A percentile compares a stretch with the other conserved stretches of the same genome.
phyloP scores from a whole-genome alignment of 2,329 filamentous ascomycete species.

The Apiospora malaysiana region DNA sequence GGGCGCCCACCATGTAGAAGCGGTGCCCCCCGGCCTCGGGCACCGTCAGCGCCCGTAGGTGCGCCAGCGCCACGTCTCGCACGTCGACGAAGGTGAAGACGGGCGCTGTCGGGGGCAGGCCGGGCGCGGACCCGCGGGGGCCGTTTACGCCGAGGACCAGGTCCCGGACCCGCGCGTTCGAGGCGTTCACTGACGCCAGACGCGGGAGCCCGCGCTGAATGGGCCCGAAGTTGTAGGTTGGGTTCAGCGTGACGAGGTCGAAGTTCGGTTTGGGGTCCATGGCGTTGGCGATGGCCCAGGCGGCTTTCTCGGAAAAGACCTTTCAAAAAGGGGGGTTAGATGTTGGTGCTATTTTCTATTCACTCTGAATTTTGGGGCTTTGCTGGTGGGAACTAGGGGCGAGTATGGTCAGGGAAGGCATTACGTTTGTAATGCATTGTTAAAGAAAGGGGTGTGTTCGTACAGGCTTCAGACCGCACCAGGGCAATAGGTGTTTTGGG shows the following conservation, averaged over 20 bases:
- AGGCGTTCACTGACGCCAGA: slow-evolving; percentile 72
- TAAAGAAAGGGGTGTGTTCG: neutral
- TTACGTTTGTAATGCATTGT: too few species aligned
- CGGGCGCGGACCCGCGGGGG: slow-evolving; percentile 48
- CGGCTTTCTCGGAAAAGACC: slow-evolving; percentile 70
- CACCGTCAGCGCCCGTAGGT: slow-evolving; percentile 64
- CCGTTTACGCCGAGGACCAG: slow-evolving; percentile 59
- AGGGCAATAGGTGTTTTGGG: slow-evolving; percentile 62
- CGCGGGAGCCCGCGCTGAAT: slow-evolving; percentile 67
- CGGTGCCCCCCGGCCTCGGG: slow-evolving; percentile 64
- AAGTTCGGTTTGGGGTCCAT: slow-evolving; percentile 60
- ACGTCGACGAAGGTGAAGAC: slow-evolving; percentile 67
- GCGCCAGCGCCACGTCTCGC: slow-evolving; percentile 65
- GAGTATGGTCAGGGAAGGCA: neutral
- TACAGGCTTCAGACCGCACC: slow-evolving; percentile 43
- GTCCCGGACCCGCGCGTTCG: slow-evolving; percentile 70
- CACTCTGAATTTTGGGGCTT: neutral
- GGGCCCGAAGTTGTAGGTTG: slow-evolving; percentile 68
- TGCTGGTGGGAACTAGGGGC: neutral
- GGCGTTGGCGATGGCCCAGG: slow-evolving; percentile 65
- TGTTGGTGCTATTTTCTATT: neutral
- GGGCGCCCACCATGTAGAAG: slow-evolving; percentile 66
- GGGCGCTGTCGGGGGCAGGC: slow-evolving; percentile 61
- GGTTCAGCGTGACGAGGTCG: slow-evolving; percentile 65
- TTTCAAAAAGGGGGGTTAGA: slow-evolving; percentile 37